These are phyloP conservation scores for Fusarium decemcellulare DNA, from an alignment of 2,329 filamentous ascomycete species.

Conservation along the genomic window DNA sequence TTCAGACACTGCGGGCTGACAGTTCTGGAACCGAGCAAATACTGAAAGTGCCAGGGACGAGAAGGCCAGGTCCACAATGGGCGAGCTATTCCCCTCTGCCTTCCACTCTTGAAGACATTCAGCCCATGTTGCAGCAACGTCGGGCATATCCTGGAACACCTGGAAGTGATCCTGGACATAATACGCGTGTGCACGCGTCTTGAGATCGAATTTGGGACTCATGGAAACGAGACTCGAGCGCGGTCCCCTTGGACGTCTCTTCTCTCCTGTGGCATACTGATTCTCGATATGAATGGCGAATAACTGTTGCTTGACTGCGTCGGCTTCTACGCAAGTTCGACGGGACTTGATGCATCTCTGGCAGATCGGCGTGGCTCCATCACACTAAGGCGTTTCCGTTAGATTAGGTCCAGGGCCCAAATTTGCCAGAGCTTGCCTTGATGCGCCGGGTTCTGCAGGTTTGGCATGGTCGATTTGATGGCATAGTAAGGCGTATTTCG, in stretches of 20 bases:
- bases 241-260: background rate
- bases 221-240: background rate
- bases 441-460: background rate
- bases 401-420: no score
- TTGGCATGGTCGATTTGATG: background rate
- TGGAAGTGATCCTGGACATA: background rate
- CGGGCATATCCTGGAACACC: background rate
- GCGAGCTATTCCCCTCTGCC: background rate
- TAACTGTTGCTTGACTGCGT: background rate
- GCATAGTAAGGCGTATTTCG: background rate
- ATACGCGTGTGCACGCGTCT: background rate
- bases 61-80: background rate
- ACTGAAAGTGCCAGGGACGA: background rate
- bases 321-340: background rate
- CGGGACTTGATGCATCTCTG: constrained; percentile 1
- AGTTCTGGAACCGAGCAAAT: background rate
- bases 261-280: background rate
- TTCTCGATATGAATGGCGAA: background rate
- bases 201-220: background rate
- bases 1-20: background rate
- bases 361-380: background rate
- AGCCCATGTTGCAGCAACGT: background rate
- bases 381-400: background rate
- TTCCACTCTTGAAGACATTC: background rate
- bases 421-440: background rate